A percentile compares a stretch with the other conserved stretches of the same genome.
phyloP scores from a whole-genome alignment of 78 protist species.

The Thecamonas trahens region DNA sequence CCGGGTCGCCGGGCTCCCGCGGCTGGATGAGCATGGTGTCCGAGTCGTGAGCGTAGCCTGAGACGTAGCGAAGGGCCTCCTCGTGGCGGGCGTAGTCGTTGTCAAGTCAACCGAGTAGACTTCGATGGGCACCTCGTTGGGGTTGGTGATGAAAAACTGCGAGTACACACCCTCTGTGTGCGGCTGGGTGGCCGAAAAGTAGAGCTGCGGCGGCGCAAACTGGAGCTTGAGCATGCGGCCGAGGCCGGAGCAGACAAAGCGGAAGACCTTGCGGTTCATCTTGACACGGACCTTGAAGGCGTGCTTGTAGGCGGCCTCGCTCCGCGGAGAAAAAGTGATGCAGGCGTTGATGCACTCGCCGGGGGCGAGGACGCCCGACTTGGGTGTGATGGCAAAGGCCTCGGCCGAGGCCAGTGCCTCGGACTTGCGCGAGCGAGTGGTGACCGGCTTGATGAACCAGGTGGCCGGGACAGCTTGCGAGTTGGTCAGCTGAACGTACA shows the following conservation, averaged over 20 bases:
- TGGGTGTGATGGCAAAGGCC: neutral
- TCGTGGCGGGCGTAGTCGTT: slow-evolving; percentile 23
- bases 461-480: slow-evolving; percentile 1
- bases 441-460: slow-evolving; percentile 5
- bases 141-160: slow-evolving; percentile 14
- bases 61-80: slow-evolving; percentile 4
- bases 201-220: neutral
- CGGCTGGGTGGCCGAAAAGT: neutral
- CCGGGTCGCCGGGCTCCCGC: slow-evolving; percentile 25
- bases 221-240: neutral
- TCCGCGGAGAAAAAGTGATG: neutral
- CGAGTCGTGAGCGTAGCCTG: neutral
- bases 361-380: neutral
- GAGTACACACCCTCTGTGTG: neutral
- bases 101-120: slow-evolving; percentile 43
- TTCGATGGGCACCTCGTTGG: slow-evolving; percentile 18
- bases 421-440: neutral
- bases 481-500: slow-evolving; percentile 6
- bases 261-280: neutral
- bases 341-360: neutral
- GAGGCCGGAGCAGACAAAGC: neutral
- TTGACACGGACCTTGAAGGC: neutral
- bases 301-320: neutral
- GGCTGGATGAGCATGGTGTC: slow-evolving; percentile 13
- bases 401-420: neutral